Percentiles rank a stretch among this genome's conserved stretches.
Evolutionary conservation across 164 flowering plant species (phyloP).

Genomic region (Saururus chinensis): DNA sequence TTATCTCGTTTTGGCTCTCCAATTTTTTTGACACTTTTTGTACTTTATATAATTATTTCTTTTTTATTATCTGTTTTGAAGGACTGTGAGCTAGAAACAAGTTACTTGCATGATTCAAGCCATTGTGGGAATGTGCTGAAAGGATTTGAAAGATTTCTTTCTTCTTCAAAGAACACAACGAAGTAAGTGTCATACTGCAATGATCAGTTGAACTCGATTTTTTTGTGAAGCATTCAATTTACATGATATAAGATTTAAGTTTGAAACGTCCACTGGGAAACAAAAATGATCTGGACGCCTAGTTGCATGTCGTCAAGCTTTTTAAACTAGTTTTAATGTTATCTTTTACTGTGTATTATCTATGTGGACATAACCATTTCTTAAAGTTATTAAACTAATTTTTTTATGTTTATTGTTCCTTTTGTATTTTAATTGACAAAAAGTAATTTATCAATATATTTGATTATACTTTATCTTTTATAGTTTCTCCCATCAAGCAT

Average conservation of each 20-base stretch:
- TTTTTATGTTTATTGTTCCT: too few species aligned
- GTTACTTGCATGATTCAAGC: conserved; percentile 86
- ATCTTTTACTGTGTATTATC: too few species aligned
- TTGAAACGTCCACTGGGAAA: too few species aligned
- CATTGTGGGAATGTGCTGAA: conserved; percentile 96
- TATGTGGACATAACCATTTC: too few species aligned
- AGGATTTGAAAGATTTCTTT: conserved; percentile 89
- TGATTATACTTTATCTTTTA: too few species aligned
- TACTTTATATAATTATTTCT: neutral
- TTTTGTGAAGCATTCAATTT: neutral
- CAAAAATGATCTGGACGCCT: too few species aligned
- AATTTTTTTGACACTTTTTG: neutral
- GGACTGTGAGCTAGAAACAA: conserved; percentile 93
- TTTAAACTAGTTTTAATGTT: too few species aligned
- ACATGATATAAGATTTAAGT: neutral
- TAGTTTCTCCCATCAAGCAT: too few species aligned
- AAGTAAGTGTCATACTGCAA: conserved; percentile 27
- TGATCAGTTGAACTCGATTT: neutral
- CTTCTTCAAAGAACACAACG: conserved; percentile 81
- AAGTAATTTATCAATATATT: too few species aligned
- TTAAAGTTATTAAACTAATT: too few species aligned
- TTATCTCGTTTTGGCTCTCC: neutral
- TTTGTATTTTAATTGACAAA: too few species aligned
- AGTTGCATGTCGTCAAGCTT: too few species aligned
- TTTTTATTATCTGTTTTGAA: conserved; percentile 7